Base-by-base conservation (phyloP, 2,329 filamentous ascomycete species). In the Alternaria tenuissima region DNA sequence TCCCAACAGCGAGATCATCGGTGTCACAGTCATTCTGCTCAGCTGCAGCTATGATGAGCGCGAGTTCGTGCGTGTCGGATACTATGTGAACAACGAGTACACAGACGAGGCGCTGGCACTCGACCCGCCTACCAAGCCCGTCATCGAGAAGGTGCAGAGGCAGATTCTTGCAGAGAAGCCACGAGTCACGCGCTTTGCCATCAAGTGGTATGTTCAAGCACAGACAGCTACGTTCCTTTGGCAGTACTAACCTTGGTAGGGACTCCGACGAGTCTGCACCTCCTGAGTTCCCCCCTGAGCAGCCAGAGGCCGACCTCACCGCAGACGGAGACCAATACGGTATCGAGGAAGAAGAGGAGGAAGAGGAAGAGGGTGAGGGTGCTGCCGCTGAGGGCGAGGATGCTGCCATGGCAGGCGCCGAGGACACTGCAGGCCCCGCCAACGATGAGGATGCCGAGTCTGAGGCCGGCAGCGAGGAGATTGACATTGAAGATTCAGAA, bases 71-170 rank as follows among this genome's bases (percentile, higher is more conserved):
- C 93, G 95, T 68, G 94, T 99, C 42, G 95, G 95, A 64, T 99
- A 99, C 87, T 99, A 99, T 72, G 95, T 99, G 74, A 99, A 98
- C 86, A 99, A 99, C 75, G 96, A 99, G 80, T 99, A 99, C 80
- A 93, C 96, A 71, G 91, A 91, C 26, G 93, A 96, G 73, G 92
- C 96, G 78, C 86, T 99, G 65, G 91, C 88, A 71, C 89, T 90
- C 48, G 94, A 98, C 72, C 95, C 95, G 9, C 95, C 95, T 7
- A 86, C 93, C 59, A 97, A 97, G 84, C 94, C 94, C 39, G 86
- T 96, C 70, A 90, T 98, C 66, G 96, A 99, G 78, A 92, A 93
- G 74, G 93, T 99, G 65, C 88, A 88, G 68, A 90, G 96, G 71
- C 97, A 96, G 76, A 92, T 99, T 52, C 87, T 99, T 38, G 93